Evolutionary conservation across 192 early-diverging fungal genomes (phyloP).

Genomic region (Coemansia sp.): DNA sequence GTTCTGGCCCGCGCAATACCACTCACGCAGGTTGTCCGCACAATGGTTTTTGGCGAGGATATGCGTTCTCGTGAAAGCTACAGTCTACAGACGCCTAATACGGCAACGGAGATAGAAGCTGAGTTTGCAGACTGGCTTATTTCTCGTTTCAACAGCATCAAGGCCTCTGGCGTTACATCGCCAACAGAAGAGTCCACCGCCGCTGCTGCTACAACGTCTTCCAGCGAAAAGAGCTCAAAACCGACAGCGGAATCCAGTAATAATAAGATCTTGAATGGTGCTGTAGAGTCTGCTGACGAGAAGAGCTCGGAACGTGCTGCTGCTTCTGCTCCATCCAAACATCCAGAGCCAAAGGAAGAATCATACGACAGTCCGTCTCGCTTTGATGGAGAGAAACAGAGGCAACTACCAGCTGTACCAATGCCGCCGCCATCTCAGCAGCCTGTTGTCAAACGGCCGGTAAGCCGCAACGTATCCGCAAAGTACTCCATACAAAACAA

Average conservation of each 20-base stretch:
- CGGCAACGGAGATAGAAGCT: conserved; percentile 25
- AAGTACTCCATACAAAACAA: neutral
- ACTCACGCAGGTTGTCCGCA: conserved; percentile 41
- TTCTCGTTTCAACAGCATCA: conserved; percentile 43
- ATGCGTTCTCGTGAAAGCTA: conserved; percentile 47
- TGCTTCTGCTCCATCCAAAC: neutral
- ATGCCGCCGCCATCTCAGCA: neutral
- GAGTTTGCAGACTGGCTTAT: conserved; percentile 54
- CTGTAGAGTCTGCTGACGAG: neutral
- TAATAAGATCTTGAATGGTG: neutral
- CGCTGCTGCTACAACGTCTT: neutral
- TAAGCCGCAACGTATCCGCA: neutral
- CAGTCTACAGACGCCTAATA: conserved; percentile 28
- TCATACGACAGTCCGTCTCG: neutral
- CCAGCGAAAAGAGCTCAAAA: conserved; percentile 1
- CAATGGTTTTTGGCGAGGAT: conserved; percentile 42
- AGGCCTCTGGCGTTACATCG: conserved; percentile 19
- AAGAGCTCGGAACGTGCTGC: neutral
- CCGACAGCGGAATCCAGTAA: neutral
- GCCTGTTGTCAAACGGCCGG: neutral
- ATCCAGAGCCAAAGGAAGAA: conserved; percentile 4
- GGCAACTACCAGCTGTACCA: neutral
- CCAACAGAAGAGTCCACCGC: conserved; percentile 13
- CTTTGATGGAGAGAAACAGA: neutral
- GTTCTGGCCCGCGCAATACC: conserved; percentile 48